phyloP scores from a whole-genome alignment of 2,329 filamentous ascomycete genomes.

The Colletotrichum incanum region DNA sequence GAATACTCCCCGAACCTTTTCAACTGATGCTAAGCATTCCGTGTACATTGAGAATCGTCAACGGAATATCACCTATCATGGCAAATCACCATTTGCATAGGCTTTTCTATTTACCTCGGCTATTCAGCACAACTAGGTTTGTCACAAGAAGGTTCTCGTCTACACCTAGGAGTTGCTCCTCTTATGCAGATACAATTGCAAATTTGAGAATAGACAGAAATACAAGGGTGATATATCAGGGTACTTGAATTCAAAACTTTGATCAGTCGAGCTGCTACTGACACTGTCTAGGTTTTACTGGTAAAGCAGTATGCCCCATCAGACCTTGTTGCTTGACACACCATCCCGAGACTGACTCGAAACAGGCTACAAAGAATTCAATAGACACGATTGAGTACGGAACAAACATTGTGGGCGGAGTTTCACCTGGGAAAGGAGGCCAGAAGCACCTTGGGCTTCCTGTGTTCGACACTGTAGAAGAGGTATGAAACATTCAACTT shows the following conservation, averaged over 20 bases:
- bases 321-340: not conserved
- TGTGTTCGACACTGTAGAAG: constrained; percentile 53
- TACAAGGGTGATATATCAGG: constrained; percentile 57
- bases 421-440: constrained; percentile 56
- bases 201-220: constrained; percentile 49
- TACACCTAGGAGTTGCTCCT: not conserved
- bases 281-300: constrained; percentile 53
- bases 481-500: constrained; percentile 46
- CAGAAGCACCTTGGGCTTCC: constrained; percentile 53
- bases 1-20: too few species aligned
- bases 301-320: constrained; percentile 51
- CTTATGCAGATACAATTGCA: constrained; percentile 50
- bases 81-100: not conserved
- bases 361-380: constrained; percentile 56
- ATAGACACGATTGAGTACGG: constrained; percentile 57
- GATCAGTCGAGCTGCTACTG: not conserved
- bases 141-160: not conserved
- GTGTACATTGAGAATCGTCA: not conserved
- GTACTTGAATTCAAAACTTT: constrained; percentile 32
- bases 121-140: too few species aligned
- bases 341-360: not conserved
- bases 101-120: not conserved
- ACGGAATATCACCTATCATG: not conserved
- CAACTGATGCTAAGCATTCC: too few species aligned
- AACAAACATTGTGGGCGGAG: constrained; percentile 56